phyloP scores from a whole-genome alignment of 768 basidiomycete species.

The Hericium coralloides region DNA sequence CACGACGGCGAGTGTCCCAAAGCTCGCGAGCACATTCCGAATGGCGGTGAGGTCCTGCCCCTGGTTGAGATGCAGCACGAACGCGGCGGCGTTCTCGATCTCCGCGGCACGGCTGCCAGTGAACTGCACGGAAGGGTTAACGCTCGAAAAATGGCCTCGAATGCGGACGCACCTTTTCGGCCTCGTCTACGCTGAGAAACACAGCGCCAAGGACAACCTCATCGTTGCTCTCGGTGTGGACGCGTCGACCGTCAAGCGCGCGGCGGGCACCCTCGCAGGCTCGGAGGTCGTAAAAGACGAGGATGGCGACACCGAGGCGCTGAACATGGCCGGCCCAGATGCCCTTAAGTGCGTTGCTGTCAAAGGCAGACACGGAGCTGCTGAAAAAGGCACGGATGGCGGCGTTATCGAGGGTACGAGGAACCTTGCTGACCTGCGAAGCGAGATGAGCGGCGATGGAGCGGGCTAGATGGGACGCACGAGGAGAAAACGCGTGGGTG shows the following conservation, averaged over 20 bases:
- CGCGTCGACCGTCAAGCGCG: slow-evolving; percentile 7
- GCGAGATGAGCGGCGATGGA: neutral
- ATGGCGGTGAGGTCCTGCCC: slow-evolving; percentile 5
- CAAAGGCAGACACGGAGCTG: slow-evolving; percentile 1
- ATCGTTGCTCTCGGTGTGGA: slow-evolving; percentile 1
- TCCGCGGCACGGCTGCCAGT: slow-evolving; percentile 8
- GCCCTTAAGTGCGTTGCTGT: slow-evolving; percentile 6
- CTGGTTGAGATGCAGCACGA: slow-evolving; percentile 9
- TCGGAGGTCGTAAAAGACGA: slow-evolving; percentile 13
- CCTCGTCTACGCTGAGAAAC: slow-evolving; percentile 11
- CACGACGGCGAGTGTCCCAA: slow-evolving; percentile 11
- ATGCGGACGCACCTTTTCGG: slow-evolving; percentile 11
- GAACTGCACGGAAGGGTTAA: slow-evolving; percentile 6
- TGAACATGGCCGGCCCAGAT: slow-evolving; percentile 13
- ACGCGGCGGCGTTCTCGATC: slow-evolving; percentile 13
- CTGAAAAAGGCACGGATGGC: slow-evolving; percentile 10
- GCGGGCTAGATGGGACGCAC: slow-evolving; percentile 6
- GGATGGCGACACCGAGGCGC: slow-evolving; percentile 11
- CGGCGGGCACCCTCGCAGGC: slow-evolving; percentile 10
- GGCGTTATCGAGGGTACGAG: slow-evolving; percentile 1
- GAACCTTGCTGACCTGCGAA: slow-evolving; percentile 12
- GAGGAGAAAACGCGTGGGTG: slow-evolving; percentile 22
- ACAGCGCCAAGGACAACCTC: slow-evolving; percentile 9
- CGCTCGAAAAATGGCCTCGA: neutral
- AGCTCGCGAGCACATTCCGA: slow-evolving; percentile 9